Conservation (phyloP, 768 basidiomycete species). For the Termitomyces sp. region DNA sequence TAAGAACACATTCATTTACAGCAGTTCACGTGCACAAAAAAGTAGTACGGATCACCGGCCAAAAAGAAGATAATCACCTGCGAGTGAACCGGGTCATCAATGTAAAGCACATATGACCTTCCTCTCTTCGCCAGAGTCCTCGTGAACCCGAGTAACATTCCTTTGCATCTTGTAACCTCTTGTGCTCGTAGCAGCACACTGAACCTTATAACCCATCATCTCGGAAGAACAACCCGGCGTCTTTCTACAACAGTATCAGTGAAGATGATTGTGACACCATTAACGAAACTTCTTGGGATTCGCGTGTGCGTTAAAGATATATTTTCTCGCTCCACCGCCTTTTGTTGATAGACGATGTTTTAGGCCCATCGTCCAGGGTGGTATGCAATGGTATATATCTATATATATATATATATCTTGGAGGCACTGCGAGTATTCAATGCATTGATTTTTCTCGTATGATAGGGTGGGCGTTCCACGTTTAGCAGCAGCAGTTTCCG, state of each 20-base stretch:
- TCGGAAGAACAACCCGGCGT: neutral
- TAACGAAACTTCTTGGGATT: constrained; percentile 35
- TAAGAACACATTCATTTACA: no score
- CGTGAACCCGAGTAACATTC: no score
- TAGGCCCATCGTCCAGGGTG: constrained; percentile 82
- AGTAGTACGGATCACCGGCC: no score
- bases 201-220: neutral
- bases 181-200: neutral
- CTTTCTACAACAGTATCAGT: constrained; percentile 7
- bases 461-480: constrained; percentile 75
- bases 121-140: no score
- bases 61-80: no score
- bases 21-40: no score
- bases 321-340: neutral
- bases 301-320: constrained; percentile 2
- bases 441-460: neutral
- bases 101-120: no score
- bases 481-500: constrained; percentile 74
- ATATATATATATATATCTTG: constrained; percentile 17
- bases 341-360: neutral
- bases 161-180: neutral
- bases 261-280: constrained; percentile 44
- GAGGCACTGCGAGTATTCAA: neutral
- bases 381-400: constrained; percentile 95
- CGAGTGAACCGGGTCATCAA: no score